Percentiles rank a stretch among this genome's conserved stretches.
Evolutionary conservation across 306 rosid species (phyloP).

Genomic region (Cicer yamashitae): DNA sequence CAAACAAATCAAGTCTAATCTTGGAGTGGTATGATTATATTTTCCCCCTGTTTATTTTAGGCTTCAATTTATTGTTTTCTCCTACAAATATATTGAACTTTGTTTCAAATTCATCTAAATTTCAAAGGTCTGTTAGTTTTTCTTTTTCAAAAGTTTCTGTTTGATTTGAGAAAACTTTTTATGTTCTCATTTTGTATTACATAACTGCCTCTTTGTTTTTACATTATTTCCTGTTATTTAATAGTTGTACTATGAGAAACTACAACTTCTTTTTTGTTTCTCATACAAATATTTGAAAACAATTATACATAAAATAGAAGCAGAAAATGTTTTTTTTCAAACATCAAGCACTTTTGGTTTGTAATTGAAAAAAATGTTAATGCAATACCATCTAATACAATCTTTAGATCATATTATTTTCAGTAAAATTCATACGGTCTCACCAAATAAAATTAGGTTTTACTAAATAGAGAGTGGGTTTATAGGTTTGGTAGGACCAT

Average conservation of each 20-base stretch:
- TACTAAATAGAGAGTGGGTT: too few relatives aligned
- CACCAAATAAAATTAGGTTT: too few relatives aligned
- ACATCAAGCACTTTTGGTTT: too few relatives aligned
- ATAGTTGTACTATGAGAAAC: neutral
- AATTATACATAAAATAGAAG: too few relatives aligned
- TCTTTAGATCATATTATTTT: too few relatives aligned
- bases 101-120: neutral
- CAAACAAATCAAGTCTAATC: conserved; percentile 38
- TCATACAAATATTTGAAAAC: too few relatives aligned
- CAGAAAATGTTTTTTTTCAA: too few relatives aligned
- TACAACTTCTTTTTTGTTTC: too few relatives aligned
- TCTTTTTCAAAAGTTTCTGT: neutral
- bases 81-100: neutral
- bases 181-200: neutral
- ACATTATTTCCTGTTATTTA: neutral
- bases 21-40: conserved; percentile 35
- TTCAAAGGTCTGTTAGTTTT: neutral
- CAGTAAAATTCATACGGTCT: too few relatives aligned
- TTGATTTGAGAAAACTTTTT: neutral
- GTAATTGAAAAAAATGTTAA: too few relatives aligned
- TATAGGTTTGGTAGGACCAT: too few relatives aligned
- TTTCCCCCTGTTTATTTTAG: neutral
- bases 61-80: neutral
- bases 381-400: too few relatives aligned
- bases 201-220: neutral